Evolutionary conservation across 2,329 filamentous ascomycete genomes (phyloP).

Genomic region (Dissoconium aciculare): DNA sequence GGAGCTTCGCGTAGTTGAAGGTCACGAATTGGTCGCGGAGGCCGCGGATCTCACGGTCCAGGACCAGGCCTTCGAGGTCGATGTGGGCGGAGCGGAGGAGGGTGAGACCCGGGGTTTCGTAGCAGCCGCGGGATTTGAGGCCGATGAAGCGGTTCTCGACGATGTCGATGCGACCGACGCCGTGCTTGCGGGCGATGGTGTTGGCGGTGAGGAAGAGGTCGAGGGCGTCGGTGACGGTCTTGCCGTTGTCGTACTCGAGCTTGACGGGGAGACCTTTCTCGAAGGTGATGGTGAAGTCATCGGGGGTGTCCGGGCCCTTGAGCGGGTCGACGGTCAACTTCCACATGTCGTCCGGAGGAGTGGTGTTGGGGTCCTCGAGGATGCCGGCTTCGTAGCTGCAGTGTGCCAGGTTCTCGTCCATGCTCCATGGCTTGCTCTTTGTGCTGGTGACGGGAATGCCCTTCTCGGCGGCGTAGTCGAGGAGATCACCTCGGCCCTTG

Average conservation of each 20-base stretch:
- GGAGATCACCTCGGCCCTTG: conserved; percentile 55
- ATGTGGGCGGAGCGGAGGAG: conserved; percentile 43
- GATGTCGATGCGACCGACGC: conserved; percentile 69
- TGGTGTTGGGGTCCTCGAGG: conserved; percentile 49
- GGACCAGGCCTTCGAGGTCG: conserved; percentile 50
- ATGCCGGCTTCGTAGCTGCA: conserved; percentile 69
- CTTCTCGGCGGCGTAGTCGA: conserved; percentile 53
- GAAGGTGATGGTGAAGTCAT: conserved; percentile 58
- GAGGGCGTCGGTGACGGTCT: conserved; percentile 49
- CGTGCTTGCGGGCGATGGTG: conserved; percentile 54
- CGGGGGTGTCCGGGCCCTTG: conserved; percentile 54
- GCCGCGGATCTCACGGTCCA: conserved; percentile 53
- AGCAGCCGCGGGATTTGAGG: conserved; percentile 67
- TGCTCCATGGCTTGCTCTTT: conserved; percentile 55
- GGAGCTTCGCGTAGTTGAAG: conserved; percentile 43
- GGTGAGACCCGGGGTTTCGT: conserved; percentile 50
- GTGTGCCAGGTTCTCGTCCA: conserved; percentile 60
- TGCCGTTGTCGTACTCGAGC: conserved; percentile 41
- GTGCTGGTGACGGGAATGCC: conserved; percentile 59
- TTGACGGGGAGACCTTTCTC: conserved; percentile 61
- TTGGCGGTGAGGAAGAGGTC: conserved; percentile 61
- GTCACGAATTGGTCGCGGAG: conserved; percentile 59
- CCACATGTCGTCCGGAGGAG: conserved; percentile 68
- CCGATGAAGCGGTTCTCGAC: conserved; percentile 71
- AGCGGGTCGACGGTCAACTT: conserved; percentile 52